These are phyloP conservation scores for Leccinellum luteum DNA, from an alignment of 768 basidiomycete genomes.

Conservation along the genomic window DNA sequence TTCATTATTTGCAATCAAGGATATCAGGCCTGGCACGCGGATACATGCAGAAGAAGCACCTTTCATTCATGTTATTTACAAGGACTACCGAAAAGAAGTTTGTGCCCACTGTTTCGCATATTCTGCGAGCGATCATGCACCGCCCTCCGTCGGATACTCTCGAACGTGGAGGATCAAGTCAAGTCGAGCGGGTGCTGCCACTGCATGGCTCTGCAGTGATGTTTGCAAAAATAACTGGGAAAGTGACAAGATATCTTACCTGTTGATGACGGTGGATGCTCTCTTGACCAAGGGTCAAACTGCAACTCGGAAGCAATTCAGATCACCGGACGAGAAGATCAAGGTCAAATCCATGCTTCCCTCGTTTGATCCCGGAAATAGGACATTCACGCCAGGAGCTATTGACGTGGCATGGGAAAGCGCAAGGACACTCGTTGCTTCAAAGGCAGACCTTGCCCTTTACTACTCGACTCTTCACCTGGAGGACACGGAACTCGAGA, in stretches of 20 bases:
- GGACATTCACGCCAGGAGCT: constrained; percentile 35
- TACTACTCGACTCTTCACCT: constrained; percentile 33
- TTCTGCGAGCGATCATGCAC: constrained; percentile 33
- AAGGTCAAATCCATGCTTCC: constrained; percentile 20
- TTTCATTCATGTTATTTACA: constrained; percentile 57
- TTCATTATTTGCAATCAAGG: constrained; percentile 46
- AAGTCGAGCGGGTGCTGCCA: constrained; percentile 32
- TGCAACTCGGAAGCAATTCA: constrained; percentile 30
- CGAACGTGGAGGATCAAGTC: constrained; percentile 46
- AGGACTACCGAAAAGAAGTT: constrained; percentile 63
- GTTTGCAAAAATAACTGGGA: constrained; percentile 47
- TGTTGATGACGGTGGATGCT: constrained; percentile 33
- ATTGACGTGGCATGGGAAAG: constrained; percentile 48
- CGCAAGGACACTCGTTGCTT: constrained; percentile 33
- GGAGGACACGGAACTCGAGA: constrained; percentile 56
- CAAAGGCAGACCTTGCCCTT: constrained; percentile 20
- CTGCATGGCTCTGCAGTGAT: constrained; percentile 57
- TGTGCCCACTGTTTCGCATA: constrained; percentile 66
- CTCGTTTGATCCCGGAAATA: constrained; percentile 8
- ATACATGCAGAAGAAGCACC: constrained; percentile 47
- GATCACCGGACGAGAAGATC: constrained; percentile 19
- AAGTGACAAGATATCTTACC: constrained; percentile 30
- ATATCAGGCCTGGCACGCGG: constrained; percentile 42
- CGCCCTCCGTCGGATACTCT: constrained; percentile 15
- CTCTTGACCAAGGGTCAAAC: constrained; percentile 36